A percentile compares a stretch with the other conserved stretches of the same genome.
Evolutionary conservation across 441 rosid genomes (phyloP).

Genomic region (Populus hybrid): DNA sequence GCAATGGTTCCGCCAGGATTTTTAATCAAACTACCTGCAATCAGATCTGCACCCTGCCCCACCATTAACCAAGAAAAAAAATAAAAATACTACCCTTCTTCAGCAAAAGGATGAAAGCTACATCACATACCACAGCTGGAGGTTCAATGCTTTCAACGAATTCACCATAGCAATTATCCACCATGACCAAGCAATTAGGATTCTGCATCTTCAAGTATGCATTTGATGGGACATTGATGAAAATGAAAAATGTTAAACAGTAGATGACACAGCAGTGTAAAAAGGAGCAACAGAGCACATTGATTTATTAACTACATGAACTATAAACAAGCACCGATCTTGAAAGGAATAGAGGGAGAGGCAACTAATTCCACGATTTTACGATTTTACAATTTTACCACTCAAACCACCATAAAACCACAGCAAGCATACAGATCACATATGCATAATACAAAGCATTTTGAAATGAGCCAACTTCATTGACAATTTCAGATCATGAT

Average conservation of each 20-base stretch:
- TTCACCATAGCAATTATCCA: slow-evolving; percentile 76
- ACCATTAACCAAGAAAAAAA: slow-evolving; percentile 13
- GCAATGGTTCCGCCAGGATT: slow-evolving; percentile 75
- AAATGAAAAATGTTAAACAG: background rate
- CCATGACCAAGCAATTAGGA: slow-evolving; percentile 63
- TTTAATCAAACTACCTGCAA: slow-evolving; percentile 67
- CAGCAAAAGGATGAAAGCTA: slow-evolving; percentile 8
- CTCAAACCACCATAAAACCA: background rate
- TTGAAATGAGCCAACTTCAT: background rate
- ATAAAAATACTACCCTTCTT: slow-evolving; percentile 13
- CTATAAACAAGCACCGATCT: background rate
- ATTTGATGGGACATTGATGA: slow-evolving; percentile 1
- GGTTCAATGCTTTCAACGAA: slow-evolving; percentile 63
- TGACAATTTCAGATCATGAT: slow-evolving; percentile 7
- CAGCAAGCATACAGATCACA: background rate
- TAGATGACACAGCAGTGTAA: background rate
- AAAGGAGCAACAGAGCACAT: background rate
- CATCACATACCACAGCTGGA: slow-evolving; percentile 56
- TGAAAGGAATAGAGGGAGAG: background rate
- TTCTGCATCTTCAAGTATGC: slow-evolving; percentile 45
- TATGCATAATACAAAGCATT: background rate
- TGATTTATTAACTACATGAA: background rate
- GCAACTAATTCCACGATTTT: background rate
- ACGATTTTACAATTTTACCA: background rate
- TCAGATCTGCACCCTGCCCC: slow-evolving; percentile 63